Conservation (phyloP, 441 rosid species). For the Melastoma candidum region DNA sequence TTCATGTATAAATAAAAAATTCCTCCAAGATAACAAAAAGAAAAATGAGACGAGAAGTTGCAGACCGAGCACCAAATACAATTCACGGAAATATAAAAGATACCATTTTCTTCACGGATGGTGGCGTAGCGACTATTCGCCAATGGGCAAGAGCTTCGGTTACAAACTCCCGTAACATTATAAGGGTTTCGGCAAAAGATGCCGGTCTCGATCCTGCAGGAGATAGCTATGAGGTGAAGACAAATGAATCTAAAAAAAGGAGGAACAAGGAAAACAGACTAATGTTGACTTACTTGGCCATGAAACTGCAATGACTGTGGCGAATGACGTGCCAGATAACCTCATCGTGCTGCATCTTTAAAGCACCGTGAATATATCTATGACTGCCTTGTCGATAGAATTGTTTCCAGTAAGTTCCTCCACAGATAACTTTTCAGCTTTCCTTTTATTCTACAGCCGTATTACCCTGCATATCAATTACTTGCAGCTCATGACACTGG, state of each 20-base stretch:
- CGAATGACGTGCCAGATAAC: conserved; percentile 94
- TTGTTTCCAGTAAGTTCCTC: too few relatives aligned
- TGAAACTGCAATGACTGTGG: conserved; percentile 89
- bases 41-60: background rate
- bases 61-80: background rate
- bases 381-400: too few relatives aligned
- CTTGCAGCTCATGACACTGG: too few relatives aligned
- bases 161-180: conserved; percentile 77
- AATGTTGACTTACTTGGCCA: conserved; percentile 55
- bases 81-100: background rate
- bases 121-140: conserved; percentile 93
- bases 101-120: conserved; percentile 85
- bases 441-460: too few relatives aligned
- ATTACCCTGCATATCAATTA: too few relatives aligned
- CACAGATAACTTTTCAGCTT: too few relatives aligned
- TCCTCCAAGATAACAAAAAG: conserved; percentile 26
- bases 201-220: conserved; percentile 67
- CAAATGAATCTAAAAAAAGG: background rate
- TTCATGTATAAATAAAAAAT: conserved; percentile 81
- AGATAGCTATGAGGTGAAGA: background rate
- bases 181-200: conserved; percentile 86
- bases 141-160: conserved; percentile 90
- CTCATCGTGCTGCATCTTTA: conserved; percentile 62
- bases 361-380: too few relatives aligned
- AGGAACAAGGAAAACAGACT: background rate